Evolutionary conservation across 2,329 filamentous ascomycete genomes (phyloP), one percentile per base, ranked within the genome.

Genomic region (Fusarium sp.): DNA sequence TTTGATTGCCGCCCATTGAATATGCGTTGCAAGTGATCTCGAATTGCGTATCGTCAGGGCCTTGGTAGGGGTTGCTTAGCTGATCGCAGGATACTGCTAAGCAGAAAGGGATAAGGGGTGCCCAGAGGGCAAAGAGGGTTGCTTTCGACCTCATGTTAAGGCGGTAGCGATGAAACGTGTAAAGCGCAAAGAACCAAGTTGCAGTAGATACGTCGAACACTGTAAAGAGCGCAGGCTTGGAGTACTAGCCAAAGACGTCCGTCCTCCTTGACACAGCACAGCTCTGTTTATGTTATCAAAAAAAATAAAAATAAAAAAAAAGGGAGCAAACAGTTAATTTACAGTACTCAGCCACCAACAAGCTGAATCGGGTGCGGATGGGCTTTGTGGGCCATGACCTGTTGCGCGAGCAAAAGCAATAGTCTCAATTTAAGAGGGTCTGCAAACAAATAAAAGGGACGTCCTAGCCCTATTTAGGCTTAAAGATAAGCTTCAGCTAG

Each of bases 151-250:
- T 49, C 47, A 49, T 49, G 11, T 3, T 8, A 28, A 33, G 13
- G 28, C 5, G 7, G 28, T 7, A 33, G 22, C 15, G 47, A 33
- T 5, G n/a, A 49, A 33, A 13, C 28, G 14, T 31, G 28, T 6
- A 4, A 17, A 9, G 2, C 20, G 7, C 2, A 3, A 28, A 33
- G 28, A 33, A 9, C 7, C 2, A n/a, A 33, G 2, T 18, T 13
- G 9, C 7, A 11, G 15, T 13, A 18, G 28, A 18, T 5, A 2
- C 6, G 18, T 49, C 22, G 1, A 33, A n/a, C 0, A 14, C 15
- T 13, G 22, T 2, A 0, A 18, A 31, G 20, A 33, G 10, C 3
- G 7, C 5, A 6, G 11, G 26, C 14, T 6, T n/a, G 4, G 10
- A 2, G 5, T 28, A 28, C 10, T 28, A 28, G 28, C 28, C 28